phyloP scores from a whole-genome alignment of 495 filamentous ascomycete species.

The Penicillium waksmanii region DNA sequence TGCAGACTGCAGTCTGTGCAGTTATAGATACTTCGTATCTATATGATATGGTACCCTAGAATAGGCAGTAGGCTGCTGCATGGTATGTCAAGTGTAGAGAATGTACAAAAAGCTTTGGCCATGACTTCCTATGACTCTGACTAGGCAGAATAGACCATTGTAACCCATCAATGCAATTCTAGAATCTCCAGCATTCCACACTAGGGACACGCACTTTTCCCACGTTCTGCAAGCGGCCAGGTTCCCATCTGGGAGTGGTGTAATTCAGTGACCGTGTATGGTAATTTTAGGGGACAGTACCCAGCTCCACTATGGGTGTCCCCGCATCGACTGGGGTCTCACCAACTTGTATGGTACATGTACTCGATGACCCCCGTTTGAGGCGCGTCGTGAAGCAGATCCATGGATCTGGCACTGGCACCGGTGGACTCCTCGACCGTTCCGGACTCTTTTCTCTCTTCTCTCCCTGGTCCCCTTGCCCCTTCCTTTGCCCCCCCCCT shows the following conservation, averaged over 20 bases:
- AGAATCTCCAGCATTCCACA: conserved; percentile 11
- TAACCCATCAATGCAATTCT: neutral
- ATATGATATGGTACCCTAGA: too few relatives aligned
- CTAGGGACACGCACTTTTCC: conserved; percentile 33
- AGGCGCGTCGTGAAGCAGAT: conserved; percentile 38
- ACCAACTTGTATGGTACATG: conserved; percentile 18
- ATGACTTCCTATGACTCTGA: too few relatives aligned
- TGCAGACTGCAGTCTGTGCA: too few relatives aligned
- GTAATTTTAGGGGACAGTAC: conserved; percentile 23
- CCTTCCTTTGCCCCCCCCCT: conserved; percentile 22
- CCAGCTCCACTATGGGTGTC: neutral
- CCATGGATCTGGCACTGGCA: conserved; percentile 36
- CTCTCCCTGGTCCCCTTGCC: conserved; percentile 17
- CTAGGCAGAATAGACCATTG: too few relatives aligned
- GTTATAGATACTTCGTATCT: too few relatives aligned
- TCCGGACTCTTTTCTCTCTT: conserved; percentile 37
- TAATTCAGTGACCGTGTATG: conserved; percentile 18
- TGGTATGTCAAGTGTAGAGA: too few relatives aligned
- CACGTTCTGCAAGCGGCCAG: conserved; percentile 36
- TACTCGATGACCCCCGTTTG: conserved; percentile 14
- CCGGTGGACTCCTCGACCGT: conserved; percentile 30
- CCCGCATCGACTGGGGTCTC: neutral
- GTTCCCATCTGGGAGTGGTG: conserved; percentile 19
- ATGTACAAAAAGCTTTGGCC: too few relatives aligned
- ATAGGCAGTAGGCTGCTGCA: too few relatives aligned